Evolutionary conservation across 495 filamentous ascomycete genomes (phyloP), one percentile per base, ranked within the genome.

Genomic region (Aspergillus mulundensis): DNA sequence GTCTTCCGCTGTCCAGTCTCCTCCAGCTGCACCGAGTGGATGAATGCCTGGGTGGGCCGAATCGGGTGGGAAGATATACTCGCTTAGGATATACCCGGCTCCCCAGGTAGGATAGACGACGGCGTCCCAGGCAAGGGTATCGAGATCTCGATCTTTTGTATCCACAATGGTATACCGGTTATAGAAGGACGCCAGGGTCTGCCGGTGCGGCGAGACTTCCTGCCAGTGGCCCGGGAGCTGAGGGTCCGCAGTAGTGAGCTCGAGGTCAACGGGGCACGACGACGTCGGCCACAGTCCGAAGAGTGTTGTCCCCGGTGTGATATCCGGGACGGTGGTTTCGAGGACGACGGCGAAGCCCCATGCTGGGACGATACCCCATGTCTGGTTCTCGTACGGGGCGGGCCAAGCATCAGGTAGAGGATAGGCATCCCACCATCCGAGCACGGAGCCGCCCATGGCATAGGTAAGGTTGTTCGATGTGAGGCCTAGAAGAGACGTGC

Each of bases 391-490:
- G 65, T 78, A 83, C 10, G 80, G 76, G 1, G 69, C 70, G n/a
- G 82, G 81, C 0, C 73, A 71, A 7, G 64, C 49, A 8, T 49
- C 2, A 0, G 71, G 69, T 3, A 73, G 64, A 0, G 71, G 73
- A 39, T 73, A 76, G 14, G 70, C 47, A 20, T 71, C 59, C 76
- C 74, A 71, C 68, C 81, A 86, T 19, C 61, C n/a, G n/a, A n/a
- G 63, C 0, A 82, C 45, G 10, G 78, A 7, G 42, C 65, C 57
- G 14, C 81, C 82, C 5, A 79, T 80, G 12, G 80, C 81, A 61
- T 84, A 85, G 7, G 69, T 76, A 39, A 83, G 67, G 61, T 81
- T 84, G 66, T 83, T 84, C 12, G 77, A 77, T 0, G 80, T 80
- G 0, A 84, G 62, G 24, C 73, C 68, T 19, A 83, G 40, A 1